Evolutionary conservation across 1,139 yeast species (phyloP), one percentile per base, ranked within the genome.

Genomic region (Debaryomyces singareniensis): DNA sequence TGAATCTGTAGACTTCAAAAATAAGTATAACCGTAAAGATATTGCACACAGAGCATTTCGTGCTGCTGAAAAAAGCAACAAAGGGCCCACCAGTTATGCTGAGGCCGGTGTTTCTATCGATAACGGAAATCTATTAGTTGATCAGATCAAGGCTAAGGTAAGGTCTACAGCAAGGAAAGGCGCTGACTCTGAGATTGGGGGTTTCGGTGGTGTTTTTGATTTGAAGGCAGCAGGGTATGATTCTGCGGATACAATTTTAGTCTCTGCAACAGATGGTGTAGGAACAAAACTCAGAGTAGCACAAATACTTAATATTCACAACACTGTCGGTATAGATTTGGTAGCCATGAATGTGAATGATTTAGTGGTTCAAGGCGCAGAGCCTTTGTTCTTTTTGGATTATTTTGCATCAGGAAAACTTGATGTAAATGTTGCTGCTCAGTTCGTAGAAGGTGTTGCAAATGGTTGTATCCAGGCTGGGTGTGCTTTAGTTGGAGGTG

Each of bases 341-440:
- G 98, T 93, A 29, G 98, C 97, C 36, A 93, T 93, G 99, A 93
- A 87, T 53, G 98, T 91, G 30, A 91, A 91, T 52, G 99, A 93
- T 59, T 71, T 93, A 51, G 87, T 93, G 35, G 98, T 91, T 20
- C 98, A 93, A 67, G 98, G 99, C 51, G 98, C 98, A 26, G 98
- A 93, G 59, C 97, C 98, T 34, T 70, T 93, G 42, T 74, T 93
- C 54, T 93, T 93, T 67, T 71, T 93, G 45, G 99, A 93, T 60
- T 93, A 93, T 64, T 93, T 83, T 61, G 98, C 99, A 13, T 82
- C 95, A 34, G 96, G 96, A 29, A 81, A 86, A 51, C 73, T 93
- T 38, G 95, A 89, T 45, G 76, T 87, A 42, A 66, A 72, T 36
- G 71, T 85, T 26, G 96, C 97, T 5, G 79, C 94, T 24, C 80